Percentiles rank a stretch among this genome's conserved stretches.
These are phyloP conservation scores for Boletus subcaerulescens DNA, from an alignment of 768 basidiomycete species.

Conservation along the genomic window DNA sequence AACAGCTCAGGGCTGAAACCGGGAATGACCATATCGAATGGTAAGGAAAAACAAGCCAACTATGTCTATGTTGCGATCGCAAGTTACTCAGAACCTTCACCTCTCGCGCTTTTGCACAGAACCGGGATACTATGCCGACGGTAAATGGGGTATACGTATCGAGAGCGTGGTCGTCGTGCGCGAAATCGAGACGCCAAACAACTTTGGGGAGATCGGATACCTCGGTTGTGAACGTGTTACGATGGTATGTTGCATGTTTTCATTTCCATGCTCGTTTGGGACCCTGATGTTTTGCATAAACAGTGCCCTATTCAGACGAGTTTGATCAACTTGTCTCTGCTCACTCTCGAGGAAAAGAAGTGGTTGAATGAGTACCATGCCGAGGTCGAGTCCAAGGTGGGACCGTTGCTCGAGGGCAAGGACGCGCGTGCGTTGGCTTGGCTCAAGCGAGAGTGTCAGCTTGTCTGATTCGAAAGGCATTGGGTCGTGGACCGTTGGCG, in stretches of 20 bases:
- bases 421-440: slow-evolving; percentile 26
- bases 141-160: slow-evolving; percentile 87
- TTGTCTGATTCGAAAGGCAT: slow-evolving; percentile 1
- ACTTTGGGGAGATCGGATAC: slow-evolving; percentile 80
- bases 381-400: slow-evolving; percentile 56
- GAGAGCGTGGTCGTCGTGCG: slow-evolving; percentile 85
- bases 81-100: neutral
- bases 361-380: slow-evolving; percentile 88
- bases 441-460: slow-evolving; percentile 19
- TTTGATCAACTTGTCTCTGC: slow-evolving; percentile 61
- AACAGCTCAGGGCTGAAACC: slow-evolving; percentile 71
- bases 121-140: slow-evolving; percentile 91
- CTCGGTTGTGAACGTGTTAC: slow-evolving; percentile 85
- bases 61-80: neutral
- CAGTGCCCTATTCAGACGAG: slow-evolving; percentile 85
- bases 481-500: neutral
- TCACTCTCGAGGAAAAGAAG: slow-evolving; percentile 62
- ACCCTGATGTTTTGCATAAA: neutral
- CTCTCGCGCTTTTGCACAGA: slow-evolving; percentile 39
- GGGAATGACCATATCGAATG: slow-evolving; percentile 90
- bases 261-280: neutral
- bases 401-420: slow-evolving; percentile 49
- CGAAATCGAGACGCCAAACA: slow-evolving; percentile 65
- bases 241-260: slow-evolving; percentile 53
- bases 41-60: slow-evolving; percentile 26